Percentiles rank a stretch among this genome's conserved stretches.
phyloP scores from a whole-genome alignment of 2,329 filamentous ascomycete genomes.

The Alternaria consortialis region DNA sequence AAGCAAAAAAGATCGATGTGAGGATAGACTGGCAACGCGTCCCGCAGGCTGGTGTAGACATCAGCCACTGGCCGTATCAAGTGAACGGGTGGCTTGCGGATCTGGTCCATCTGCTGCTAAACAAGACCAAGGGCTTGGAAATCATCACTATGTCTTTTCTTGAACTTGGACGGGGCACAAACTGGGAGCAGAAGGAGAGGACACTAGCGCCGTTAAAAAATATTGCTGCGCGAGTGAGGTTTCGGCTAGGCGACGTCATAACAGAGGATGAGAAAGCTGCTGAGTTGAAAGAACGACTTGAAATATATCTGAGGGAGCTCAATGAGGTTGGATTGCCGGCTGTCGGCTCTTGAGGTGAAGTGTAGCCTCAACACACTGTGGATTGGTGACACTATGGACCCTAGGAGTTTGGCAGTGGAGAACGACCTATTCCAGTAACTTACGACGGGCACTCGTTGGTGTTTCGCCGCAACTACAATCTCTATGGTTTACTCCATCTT shows the following conservation, averaged over 20 bases:
- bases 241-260: constrained; percentile 21
- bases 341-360: background rate
- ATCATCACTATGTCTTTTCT: background rate
- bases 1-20: constrained; percentile 12
- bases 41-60: background rate
- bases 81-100: constrained; percentile 21
- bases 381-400: background rate
- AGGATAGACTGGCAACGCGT: constrained; percentile 7
- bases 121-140: constrained; percentile 14
- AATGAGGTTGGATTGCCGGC: background rate
- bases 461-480: no score
- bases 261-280: constrained; percentile 6
- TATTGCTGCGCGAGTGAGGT: constrained; percentile 12
- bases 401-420: background rate
- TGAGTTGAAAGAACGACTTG: constrained; percentile 9
- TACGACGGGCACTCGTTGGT: no score
- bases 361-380: background rate
- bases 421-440: no score
- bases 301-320: background rate
- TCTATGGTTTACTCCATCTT: no score
- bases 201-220: constrained; percentile 18
- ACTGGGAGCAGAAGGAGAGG: constrained; percentile 15
- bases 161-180: background rate
- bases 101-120: constrained; percentile 12
- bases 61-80: background rate